phyloP scores from a whole-genome alignment of 1,284 basidiomycete species.

The Moesziomyces sp. region DNA sequence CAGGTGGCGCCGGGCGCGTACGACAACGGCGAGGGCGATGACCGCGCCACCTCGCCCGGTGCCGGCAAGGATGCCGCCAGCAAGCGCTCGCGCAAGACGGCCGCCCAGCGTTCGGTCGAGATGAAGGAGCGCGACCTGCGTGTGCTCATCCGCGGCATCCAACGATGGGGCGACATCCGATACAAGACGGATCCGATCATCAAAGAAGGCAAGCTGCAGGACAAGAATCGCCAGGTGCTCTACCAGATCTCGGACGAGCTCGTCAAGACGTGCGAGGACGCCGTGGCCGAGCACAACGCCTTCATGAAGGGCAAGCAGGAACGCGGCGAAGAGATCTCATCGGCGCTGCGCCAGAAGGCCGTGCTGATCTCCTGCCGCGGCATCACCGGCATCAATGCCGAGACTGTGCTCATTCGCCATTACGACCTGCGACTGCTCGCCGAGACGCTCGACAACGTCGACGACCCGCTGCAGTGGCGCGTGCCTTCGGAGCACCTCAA shows the following conservation, averaged over 20 bases:
- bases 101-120: conserved; percentile 91
- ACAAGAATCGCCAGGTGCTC: conserved; percentile 94
- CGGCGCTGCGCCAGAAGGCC: conserved; percentile 83
- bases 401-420: conserved; percentile 90
- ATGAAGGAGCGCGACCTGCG: conserved; percentile 96
- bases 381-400: conserved; percentile 94
- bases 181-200: conserved; percentile 94
- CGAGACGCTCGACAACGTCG: conserved; percentile 72
- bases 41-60: conserved; percentile 53
- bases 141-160: conserved; percentile 91
- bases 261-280: conserved; percentile 83
- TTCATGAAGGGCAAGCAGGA: conserved; percentile 69
- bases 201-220: conserved; percentile 87
- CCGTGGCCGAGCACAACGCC: conserved; percentile 84
- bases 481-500: conserved; percentile 93
- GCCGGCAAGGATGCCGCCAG: conserved; percentile 69
- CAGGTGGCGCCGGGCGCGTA: conserved; percentile 78
- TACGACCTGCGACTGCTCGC: conserved; percentile 90
- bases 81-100: conserved; percentile 72
- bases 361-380: conserved; percentile 89
- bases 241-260: conserved; percentile 92
- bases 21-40: conserved; percentile 70
- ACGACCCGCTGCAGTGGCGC: conserved; percentile 82
- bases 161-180: conserved; percentile 97
- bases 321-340: conserved; percentile 77